phyloP scores from a whole-genome alignment of 768 basidiomycete species.

The Zangia roseola region DNA sequence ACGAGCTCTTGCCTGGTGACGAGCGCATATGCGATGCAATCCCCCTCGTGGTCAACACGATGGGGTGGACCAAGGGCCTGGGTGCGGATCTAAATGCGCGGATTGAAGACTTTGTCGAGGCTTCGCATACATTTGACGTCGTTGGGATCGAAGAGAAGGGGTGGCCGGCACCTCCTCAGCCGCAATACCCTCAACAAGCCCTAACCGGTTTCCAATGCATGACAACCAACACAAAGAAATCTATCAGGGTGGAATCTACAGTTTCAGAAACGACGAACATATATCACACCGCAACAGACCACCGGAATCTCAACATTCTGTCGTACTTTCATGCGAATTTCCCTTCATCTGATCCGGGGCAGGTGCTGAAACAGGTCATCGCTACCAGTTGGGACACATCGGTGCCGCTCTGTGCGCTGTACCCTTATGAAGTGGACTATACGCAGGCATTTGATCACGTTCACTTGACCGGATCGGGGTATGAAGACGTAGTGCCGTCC shows the following conservation, averaged over 20 bases:
- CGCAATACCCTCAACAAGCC: slow-evolving; percentile 5
- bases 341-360: slow-evolving; percentile 18
- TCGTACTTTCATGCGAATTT: slow-evolving; percentile 71
- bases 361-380: slow-evolving; percentile 33
- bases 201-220: background rate
- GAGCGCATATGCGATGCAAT: slow-evolving; percentile 53
- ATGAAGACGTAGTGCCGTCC: slow-evolving; percentile 71
- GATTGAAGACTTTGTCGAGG: slow-evolving; percentile 65
- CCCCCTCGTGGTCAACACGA: slow-evolving; percentile 91
- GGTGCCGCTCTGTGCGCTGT: slow-evolving; percentile 61
- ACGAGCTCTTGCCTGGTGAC: slow-evolving; percentile 30
- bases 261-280: slow-evolving; percentile 32
- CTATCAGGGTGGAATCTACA: slow-evolving; percentile 40
- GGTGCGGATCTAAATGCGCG: slow-evolving; percentile 74
- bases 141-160: slow-evolving; percentile 21
- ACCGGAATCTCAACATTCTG: slow-evolving; percentile 65
- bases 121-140: slow-evolving; percentile 38
- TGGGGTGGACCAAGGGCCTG: slow-evolving; percentile 96
- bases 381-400: slow-evolving; percentile 63
- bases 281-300: slow-evolving; percentile 53
- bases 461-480: slow-evolving; percentile 67
- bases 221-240: background rate
- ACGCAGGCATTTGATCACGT: slow-evolving; percentile 57
- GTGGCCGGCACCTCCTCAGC: slow-evolving; percentile 16
- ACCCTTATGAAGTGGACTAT: slow-evolving; percentile 73